Base-by-base conservation (phyloP, 2,329 filamentous ascomycete species). In the Teratosphaeriaceae sp. region DNA sequence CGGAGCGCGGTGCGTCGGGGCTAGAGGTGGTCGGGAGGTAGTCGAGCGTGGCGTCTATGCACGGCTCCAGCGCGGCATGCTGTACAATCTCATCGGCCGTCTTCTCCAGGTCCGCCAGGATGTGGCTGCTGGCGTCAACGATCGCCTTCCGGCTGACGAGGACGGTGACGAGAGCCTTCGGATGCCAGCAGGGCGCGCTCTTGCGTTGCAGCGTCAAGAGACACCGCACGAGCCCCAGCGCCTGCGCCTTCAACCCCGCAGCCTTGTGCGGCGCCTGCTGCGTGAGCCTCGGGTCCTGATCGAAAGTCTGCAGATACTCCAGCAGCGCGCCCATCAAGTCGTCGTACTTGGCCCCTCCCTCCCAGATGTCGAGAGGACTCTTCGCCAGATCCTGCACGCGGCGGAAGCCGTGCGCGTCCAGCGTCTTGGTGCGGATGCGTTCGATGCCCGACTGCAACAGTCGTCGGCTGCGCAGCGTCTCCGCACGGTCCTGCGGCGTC, bases 361-460 rank as follows among this genome's bases (percentile, higher is more conserved):
- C 73, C 58, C 85, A 79, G 16, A 79, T 71, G 12, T 79, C 73
- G 54, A 65, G 62, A 57, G 73, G 77, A 45, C 84, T 81, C 50
- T 83, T 80, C 46, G 88, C 74, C 50, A 88, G 74, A 29, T 81
- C 81, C 61, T 89, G 85, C 38, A 89, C 70, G 56, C 85, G 85
- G 41, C 85, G 78, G 71, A 89, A 88, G 44, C 85, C 85, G 58
- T 88, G 84, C 3, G 85, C 84, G 58, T 89, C 85, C n/a, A 90
- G 75, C 1, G 79, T 79, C 54, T 79, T 79, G 22, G 77, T 73
- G 52, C 80, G 80, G 53, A 89, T 82, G 50, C 85, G 84, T 40
- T 79, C 71, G 52, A 89, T 85, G 38, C 83, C 85, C 54, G 84
- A 88, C 23, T 82, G 78, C 4, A 90, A 72, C 19, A 89, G 69